Evolutionary conservation across 148 eudicot species (phyloP).

Genomic region (Rhododendron vialii): DNA sequence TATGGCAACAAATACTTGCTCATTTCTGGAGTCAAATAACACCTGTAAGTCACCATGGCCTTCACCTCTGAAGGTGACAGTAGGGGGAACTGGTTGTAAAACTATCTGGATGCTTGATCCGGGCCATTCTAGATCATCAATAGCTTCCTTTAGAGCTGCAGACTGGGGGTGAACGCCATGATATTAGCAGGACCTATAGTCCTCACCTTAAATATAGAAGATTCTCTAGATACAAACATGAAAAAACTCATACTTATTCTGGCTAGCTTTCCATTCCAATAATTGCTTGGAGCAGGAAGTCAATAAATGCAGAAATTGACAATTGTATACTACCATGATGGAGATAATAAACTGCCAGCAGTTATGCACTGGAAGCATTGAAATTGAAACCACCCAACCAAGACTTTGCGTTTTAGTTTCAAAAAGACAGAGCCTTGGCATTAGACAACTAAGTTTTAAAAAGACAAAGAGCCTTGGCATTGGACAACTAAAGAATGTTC

Average conservation of each 20-base stretch:
- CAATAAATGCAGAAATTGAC: neutral
- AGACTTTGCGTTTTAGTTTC: neutral
- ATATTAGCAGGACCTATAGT: conserved; percentile 1
- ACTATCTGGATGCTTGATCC: conserved; percentile 79
- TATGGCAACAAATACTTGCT: neutral
- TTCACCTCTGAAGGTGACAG: conserved; percentile 85
- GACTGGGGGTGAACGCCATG: conserved; percentile 41
- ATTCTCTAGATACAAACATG: neutral
- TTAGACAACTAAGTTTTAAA: neutral
- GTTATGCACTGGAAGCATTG: neutral
- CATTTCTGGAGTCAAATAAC: neutral
- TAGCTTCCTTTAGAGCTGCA: conserved; percentile 93
- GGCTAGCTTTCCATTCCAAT: neutral
- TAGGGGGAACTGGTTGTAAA: conserved; percentile 75
- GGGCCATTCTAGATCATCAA: conserved; percentile 99
- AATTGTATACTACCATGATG: neutral
- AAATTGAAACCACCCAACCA: neutral
- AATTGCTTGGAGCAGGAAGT: neutral
- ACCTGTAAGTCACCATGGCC: conserved; percentile 99
- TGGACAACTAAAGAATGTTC: neutral
- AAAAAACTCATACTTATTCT: neutral
- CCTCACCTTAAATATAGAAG: neutral
- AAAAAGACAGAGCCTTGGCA: neutral
- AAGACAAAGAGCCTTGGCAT: neutral
- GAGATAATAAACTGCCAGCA: neutral